Evolutionary conservation across 2,329 filamentous ascomycete species (phyloP), one percentile per base, ranked within the genome.

Genomic region (Lizonia empirigonia): DNA sequence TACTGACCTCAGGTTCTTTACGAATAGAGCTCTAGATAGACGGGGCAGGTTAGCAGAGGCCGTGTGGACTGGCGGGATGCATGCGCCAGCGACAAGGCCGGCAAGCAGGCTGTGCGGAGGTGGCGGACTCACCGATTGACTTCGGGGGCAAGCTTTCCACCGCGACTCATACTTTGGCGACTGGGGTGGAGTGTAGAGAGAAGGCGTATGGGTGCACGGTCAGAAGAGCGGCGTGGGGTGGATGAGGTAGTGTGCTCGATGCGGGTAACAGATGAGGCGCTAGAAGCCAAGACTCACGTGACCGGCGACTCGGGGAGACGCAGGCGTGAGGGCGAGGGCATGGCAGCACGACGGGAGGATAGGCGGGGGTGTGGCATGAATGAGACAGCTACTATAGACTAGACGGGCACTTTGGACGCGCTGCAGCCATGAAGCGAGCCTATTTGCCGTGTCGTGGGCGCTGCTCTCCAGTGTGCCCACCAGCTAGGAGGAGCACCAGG

Each of bases 131-230:
- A 95, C 91, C 91, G 89, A 84, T 97, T 97, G 82, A 97, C 92
- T 89, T 99, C 94, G 80, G 94, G 92, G 81, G 92, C 92, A 84
- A 97, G 89, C 86, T 97, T 97, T 80, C 87, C 88, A 82, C 86
- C 87, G 81, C 90, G 89, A 91, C 88, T 95, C 91, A 96, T 96
- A 87, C 86, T 88, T 91, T 71, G 70, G 65, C 59, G 65, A 64
- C 49, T 61, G 62, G 52, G 41, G 46, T 54, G 42, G 56, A 52
- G 50, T 32, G 42, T 46, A 41, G 34, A 15, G 48, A 60, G 63
- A 53, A 52, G 61, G 56, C 62, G 66, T 57, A 58, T 55, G 58
- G 56, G 40, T 54, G 48, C 47, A 58, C 50, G 27, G 45, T 44
- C 51, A 50, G 46, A 47, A 29, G 50, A 36, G 33, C 35, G 45